Evolutionary conservation across 805 yeast species (phyloP), one percentile per base, ranked within the genome.

Genomic region (Ogataea glucozyma): DNA sequence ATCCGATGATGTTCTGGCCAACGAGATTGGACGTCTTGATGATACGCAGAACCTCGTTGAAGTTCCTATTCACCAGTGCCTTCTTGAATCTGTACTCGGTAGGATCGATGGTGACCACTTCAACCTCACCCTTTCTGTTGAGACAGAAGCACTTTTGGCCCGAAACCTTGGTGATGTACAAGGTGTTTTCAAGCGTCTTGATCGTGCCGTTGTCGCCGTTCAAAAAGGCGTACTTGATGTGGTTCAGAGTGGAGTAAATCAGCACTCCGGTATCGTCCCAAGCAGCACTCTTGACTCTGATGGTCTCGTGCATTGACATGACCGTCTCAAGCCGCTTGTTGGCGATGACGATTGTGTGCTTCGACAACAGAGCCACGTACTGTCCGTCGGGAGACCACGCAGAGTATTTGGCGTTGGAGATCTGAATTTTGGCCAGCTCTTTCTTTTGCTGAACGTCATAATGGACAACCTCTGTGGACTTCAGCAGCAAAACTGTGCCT

Each of bases 161-260:
- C 43, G 74, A 62, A 31, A 85, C 91, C 61, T 75, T 81, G 30
- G 83, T 76, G 47, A 91, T 78, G 66, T 93, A 93, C 53, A 90
- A 67, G 10, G 98, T 90, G 59, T 85, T 85, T 53, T 85, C 93
- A 57, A 91, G 73, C 16, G 99, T 93, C 67, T 88, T 88, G 56
- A 93, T 86, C 38, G 93, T 89, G 58, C 99, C 99, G 56, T 73
- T 80, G 63, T 95, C 99, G 57, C 99, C 99, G 61, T 90, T 93
- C 61, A 91, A 73, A 60, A 93, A 72, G 35, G 91, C 84, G 67
- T 91, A 93, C 69, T 91, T 93, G 69, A 95, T 85, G 65, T 93
- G 99, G 69, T 91, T 91, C 65, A 93, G 75, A 6, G 99, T 93
- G 16, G 97, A 85, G 69, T 91, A 93, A 53, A 93, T 75, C 63